phyloP scores from a whole-genome alignment of 2,329 filamentous ascomycete genomes.

The Cercospora janseana region DNA sequence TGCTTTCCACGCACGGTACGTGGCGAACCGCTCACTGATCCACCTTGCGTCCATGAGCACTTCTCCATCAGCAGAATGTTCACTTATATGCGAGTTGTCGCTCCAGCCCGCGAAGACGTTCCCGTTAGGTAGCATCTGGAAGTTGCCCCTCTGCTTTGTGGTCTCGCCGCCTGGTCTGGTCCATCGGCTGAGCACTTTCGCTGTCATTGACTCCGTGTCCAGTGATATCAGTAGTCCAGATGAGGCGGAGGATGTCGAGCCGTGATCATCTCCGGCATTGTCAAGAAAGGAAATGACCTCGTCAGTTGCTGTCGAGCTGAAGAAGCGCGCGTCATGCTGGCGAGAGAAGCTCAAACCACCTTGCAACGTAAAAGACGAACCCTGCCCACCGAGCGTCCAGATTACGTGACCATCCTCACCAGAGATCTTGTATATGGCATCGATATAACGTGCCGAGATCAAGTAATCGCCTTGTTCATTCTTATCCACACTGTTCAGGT shows the following conservation, averaged over 20 bases:
- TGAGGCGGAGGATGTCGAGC: constrained; percentile 8
- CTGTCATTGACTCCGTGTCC: neutral
- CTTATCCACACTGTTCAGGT: constrained; percentile 44
- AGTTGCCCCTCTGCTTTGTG: constrained; percentile 36
- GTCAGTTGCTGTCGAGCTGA: neutral
- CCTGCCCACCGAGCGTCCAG: constrained; percentile 38
- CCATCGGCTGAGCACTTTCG: constrained; percentile 26
- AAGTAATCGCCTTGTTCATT: constrained; percentile 41
- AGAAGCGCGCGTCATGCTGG: constrained; percentile 21
- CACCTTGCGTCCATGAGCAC: constrained; percentile 37
- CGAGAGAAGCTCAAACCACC: constrained; percentile 18
- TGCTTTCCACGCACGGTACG: constrained; percentile 43
- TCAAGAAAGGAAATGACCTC: constrained; percentile 20
- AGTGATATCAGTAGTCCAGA: constrained; percentile 14
- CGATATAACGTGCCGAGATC: constrained; percentile 41
- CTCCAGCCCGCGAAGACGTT: constrained; percentile 31
- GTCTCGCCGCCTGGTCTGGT: constrained; percentile 37
- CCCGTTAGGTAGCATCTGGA: constrained; percentile 38
- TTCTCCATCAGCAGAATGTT: constrained; percentile 6
- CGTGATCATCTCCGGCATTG: constrained; percentile 15
- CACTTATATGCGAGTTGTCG: constrained; percentile 15
- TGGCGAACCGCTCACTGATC: constrained; percentile 36
- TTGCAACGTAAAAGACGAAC: constrained; percentile 12
- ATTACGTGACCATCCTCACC: constrained; percentile 38
- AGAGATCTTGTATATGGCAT: constrained; percentile 41